phyloP scores from a whole-genome alignment of 441 rosid genomes.

The Isatis lusitanica region DNA sequence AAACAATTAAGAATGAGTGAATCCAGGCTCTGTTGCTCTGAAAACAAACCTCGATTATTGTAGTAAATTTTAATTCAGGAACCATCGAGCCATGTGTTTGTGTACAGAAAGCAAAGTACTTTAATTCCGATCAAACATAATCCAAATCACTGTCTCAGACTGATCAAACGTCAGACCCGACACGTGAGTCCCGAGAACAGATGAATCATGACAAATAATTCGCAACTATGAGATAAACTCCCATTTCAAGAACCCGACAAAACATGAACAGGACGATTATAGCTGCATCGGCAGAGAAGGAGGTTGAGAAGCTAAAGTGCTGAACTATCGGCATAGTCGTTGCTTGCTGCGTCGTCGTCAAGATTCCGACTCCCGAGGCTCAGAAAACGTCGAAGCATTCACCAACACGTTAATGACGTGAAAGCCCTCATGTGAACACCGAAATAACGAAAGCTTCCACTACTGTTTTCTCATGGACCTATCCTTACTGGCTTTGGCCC shows the following conservation, averaged over 20 bases:
- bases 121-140: neutral
- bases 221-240: neutral
- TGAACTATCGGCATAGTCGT: neutral
- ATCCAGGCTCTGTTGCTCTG: neutral
- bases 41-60: neutral
- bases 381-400: neutral
- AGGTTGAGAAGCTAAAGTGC: neutral
- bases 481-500: neutral
- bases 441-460: neutral
- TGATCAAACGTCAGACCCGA: slow-evolving; percentile 7
- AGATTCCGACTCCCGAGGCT: slow-evolving; percentile 2
- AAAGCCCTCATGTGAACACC: neutral
- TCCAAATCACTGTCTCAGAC: neutral
- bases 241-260: neutral
- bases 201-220: neutral
- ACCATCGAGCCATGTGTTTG: neutral
- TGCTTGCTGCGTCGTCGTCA: neutral
- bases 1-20: neutral
- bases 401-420: neutral
- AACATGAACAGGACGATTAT: neutral
- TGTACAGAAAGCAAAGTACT: neutral
- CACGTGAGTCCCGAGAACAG: slow-evolving; percentile 11
- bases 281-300: neutral
- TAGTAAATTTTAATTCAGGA: neutral
- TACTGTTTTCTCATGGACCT: neutral